Conservation (phyloP, 2,329 filamentous ascomycete species). For the Cladorrhinum sp. region DNA sequence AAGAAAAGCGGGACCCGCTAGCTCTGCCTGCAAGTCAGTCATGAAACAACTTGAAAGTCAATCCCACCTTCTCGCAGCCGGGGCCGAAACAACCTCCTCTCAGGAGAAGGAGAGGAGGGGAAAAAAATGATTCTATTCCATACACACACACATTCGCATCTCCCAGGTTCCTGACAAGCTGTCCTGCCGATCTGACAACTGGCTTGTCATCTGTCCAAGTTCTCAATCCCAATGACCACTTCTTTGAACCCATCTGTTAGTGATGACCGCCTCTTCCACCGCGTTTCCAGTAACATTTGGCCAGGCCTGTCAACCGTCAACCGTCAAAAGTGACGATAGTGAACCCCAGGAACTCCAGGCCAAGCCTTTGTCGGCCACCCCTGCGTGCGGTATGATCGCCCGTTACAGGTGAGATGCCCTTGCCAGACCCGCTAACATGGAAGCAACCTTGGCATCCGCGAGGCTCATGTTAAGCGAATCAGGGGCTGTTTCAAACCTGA, state of each 20-base stretch:
- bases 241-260: neutral
- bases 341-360: neutral
- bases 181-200: neutral
- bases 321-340: neutral
- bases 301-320: neutral
- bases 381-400: conserved; percentile 3
- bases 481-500: conserved; percentile 18
- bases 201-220: neutral
- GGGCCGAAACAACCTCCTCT: conserved; percentile 1
- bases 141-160: neutral
- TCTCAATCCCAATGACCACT: no score
- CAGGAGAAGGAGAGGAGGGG: no score
- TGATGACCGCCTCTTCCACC: neutral
- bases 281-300: neutral
- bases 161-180: neutral
- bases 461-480: neutral
- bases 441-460: conserved; percentile 7
- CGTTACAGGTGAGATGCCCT: conserved; percentile 5
- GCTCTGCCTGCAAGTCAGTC: conserved; percentile 7
- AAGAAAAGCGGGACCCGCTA: neutral
- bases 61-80: neutral
- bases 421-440: neutral
- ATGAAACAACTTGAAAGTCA: conserved; percentile 13
- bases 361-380: neutral
- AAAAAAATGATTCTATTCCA: no score